Conservation (phyloP, 805 yeast species). For the Pichia nakasei region DNA sequence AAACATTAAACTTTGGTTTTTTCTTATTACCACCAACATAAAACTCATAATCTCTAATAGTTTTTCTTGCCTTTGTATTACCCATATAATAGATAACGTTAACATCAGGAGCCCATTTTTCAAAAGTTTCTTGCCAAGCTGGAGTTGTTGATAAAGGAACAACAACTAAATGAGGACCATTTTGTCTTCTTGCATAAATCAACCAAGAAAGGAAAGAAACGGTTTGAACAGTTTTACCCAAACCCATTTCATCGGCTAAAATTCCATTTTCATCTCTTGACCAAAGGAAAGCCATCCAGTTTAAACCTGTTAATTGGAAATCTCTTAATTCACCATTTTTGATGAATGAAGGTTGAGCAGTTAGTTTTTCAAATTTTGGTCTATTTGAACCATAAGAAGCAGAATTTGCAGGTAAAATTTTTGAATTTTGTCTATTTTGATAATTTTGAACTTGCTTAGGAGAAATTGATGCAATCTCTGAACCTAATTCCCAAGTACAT, state of each 20-base stretch:
- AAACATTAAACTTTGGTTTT: conserved; percentile 83
- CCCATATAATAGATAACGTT: conserved; percentile 92
- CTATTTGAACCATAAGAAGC: conserved; percentile 67
- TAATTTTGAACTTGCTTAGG: conserved; percentile 78
- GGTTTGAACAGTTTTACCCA: conserved; percentile 96
- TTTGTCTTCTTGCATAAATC: conserved; percentile 88
- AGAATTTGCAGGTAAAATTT: conserved; percentile 73
- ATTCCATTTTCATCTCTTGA: conserved; percentile 96
- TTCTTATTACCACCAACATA: conserved; percentile 47
- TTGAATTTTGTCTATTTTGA: conserved; percentile 73
- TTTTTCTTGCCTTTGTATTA: conserved; percentile 74
- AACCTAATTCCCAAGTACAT: conserved; percentile 95
- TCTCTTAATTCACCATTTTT: conserved; percentile 90
- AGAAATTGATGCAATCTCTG: conserved; percentile 71
- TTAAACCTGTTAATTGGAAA: conserved; percentile 94
- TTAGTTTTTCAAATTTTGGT: conserved; percentile 83
- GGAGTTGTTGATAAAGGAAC: conserved; percentile 95
- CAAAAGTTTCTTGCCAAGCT: conserved; percentile 99
- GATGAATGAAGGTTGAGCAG: conserved; percentile 79
- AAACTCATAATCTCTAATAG: conserved; percentile 79
- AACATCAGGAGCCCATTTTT: conserved; percentile 93
- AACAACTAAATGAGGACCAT: conserved; percentile 95
- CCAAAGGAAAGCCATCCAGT: conserved; percentile 99
- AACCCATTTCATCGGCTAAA: conserved; percentile 97
- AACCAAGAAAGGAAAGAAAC: conserved; percentile 93